A percentile compares a stretch with the other conserved stretches of the same genome.
These are phyloP conservation scores for Phytophthora sojae DNA, from an alignment of 352 stramenopile genomes.

Conservation along the genomic window DNA sequence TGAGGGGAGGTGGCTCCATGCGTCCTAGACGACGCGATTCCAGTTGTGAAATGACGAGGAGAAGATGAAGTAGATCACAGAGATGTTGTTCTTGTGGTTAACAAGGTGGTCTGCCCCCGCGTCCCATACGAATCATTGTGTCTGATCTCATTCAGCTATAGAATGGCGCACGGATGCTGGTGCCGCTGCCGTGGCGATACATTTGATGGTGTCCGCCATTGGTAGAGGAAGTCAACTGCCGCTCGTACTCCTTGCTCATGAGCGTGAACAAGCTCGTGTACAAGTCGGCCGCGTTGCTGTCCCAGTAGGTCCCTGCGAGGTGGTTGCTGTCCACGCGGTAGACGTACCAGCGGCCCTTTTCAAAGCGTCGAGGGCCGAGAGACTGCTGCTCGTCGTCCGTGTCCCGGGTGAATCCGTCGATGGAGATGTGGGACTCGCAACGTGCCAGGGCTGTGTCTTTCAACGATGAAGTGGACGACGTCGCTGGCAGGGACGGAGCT, in stretches of 20 bases:
- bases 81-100: conserved; percentile 1
- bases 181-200: conserved; percentile 13
- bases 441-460: conserved; percentile 40
- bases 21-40: no score
- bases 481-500: conserved; percentile 45
- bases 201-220: conserved; percentile 20
- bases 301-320: conserved; percentile 74
- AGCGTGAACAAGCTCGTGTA: conserved; percentile 79
- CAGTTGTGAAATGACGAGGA: no score
- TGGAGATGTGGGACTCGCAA: conserved; percentile 77
- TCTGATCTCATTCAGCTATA: conserved; percentile 13
- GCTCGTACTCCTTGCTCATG: conserved; percentile 69
- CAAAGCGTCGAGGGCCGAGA: conserved; percentile 35
- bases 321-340: conserved; percentile 84
- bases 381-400: conserved; percentile 39
- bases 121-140: background rate
- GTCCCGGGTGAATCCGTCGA: conserved; percentile 66
- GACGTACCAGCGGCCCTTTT: conserved; percentile 80
- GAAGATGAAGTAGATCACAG: no score
- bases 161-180: conserved; percentile 7
- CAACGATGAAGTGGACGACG: conserved; percentile 49
- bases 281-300: conserved; percentile 65
- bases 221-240: conserved; percentile 17
- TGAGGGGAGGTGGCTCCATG: no score
- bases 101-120: background rate